These are phyloP conservation scores for Pseudocercospora cruenta DNA, from an alignment of 2,329 filamentous ascomycete species.

Conservation along the genomic window DNA sequence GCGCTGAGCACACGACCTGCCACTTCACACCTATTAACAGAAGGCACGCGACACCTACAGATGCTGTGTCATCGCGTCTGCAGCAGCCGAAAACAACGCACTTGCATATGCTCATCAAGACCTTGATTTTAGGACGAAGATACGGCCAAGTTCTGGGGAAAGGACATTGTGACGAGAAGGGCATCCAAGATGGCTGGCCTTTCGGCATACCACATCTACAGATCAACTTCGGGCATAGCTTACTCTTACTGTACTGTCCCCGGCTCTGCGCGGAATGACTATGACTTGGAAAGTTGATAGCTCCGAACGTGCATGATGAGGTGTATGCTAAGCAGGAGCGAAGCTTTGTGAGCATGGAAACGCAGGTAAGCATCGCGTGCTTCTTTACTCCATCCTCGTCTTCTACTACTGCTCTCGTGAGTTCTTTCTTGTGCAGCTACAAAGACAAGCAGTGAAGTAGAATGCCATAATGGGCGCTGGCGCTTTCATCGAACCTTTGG, in stretches of 20 bases:
- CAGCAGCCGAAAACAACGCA: neutral
- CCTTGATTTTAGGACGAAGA: too few species aligned
- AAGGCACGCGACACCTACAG: neutral
- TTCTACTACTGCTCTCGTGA: neutral
- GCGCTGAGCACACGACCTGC: neutral
- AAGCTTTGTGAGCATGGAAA: neutral
- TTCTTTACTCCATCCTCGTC: neutral
- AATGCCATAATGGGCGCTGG: constrained; percentile 53
- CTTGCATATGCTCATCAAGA: neutral
- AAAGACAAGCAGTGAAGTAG: too few species aligned
- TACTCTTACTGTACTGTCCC: neutral
- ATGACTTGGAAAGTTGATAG: neutral
- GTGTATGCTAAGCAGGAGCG: neutral
- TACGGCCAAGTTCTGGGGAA: too few species aligned
- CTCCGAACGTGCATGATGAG: neutral
- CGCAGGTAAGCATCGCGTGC: neutral
- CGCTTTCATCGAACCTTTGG: constrained; percentile 63
- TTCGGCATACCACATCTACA: neutral
- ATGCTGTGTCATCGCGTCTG: neutral
- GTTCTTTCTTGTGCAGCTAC: neutral
- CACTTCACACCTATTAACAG: neutral
- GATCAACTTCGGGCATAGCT: neutral
- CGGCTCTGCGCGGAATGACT: neutral
- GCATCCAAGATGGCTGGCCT: too few species aligned
- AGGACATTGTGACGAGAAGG: too few species aligned